Evolutionary conservation across 345 rosid genomes (phyloP).

Genomic region (Populus alba): DNA sequence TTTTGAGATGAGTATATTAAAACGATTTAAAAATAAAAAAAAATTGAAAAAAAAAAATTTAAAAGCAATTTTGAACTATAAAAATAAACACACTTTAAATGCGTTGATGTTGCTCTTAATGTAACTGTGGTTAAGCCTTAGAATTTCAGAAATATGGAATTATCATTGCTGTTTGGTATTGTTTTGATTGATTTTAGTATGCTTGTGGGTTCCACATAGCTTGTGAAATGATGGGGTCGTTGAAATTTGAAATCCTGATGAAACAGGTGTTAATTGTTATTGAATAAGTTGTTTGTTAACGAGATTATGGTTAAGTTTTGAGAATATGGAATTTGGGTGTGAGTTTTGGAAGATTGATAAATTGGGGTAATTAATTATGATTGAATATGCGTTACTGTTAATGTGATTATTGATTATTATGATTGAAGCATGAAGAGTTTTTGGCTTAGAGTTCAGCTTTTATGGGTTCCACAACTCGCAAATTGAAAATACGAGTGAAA

Average conservation of each 20-base stretch:
- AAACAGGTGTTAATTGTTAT: background rate
- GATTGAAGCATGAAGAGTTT: background rate
- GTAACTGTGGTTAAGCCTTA: background rate
- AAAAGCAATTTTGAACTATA: no score
- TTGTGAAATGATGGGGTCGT: background rate
- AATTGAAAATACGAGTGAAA: background rate
- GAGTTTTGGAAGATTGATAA: background rate
- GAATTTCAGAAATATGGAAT: no score
- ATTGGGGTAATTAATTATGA: background rate
- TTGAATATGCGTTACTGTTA: background rate
- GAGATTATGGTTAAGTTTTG: background rate
- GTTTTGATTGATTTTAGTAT: background rate
- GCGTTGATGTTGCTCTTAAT: background rate
- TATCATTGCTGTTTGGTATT: background rate
- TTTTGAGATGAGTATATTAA: no score
- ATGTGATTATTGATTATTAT: background rate
- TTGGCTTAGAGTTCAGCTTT: background rate
- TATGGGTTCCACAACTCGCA: background rate
- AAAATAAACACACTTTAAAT: no score
- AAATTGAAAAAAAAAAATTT: no score
- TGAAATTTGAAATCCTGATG: background rate
- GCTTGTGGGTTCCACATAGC: background rate
- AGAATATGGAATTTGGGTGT: background rate
- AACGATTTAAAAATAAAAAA: no score
- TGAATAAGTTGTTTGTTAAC: background rate